These are phyloP conservation scores for Ligustrum vulgare DNA, from an alignment of 257 asterid species.

Conservation along the genomic window DNA sequence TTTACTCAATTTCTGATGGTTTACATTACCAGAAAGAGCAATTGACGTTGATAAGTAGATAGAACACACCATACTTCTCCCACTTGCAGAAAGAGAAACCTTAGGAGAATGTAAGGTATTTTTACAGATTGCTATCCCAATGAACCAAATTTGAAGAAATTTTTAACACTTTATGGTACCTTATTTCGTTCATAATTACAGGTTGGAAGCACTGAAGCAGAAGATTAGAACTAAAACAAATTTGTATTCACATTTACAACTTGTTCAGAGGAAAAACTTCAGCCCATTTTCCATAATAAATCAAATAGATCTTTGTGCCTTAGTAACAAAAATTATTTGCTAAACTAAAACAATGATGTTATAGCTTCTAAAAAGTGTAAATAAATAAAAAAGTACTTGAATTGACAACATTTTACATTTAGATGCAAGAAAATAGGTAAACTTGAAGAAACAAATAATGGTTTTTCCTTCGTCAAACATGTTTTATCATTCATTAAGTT, in stretches of 20 bases:
- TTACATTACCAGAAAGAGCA: background rate
- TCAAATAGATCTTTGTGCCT: background rate
- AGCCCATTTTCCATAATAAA: background rate
- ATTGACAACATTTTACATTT: background rate
- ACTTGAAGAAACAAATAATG: background rate
- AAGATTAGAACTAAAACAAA: background rate
- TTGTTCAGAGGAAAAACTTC: background rate
- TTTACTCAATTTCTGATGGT: conserved; percentile 5
- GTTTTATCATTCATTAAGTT: background rate
- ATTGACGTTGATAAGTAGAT: background rate
- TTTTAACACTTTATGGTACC: no score
- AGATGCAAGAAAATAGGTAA: background rate
- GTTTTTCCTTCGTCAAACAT: background rate
- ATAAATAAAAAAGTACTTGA: background rate
- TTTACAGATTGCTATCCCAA: no score
- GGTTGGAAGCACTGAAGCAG: background rate
- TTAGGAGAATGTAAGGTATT: no score
- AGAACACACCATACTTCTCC: background rate
- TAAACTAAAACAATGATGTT: background rate
- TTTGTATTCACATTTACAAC: background rate
- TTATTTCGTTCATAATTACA: background rate
- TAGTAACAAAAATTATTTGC: background rate
- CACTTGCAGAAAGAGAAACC: no score
- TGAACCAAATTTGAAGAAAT: no score
- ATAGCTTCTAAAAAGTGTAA: background rate